Base-by-base conservation (phyloP, 495 filamentous ascomycete species). In the Tuber indicum region DNA sequence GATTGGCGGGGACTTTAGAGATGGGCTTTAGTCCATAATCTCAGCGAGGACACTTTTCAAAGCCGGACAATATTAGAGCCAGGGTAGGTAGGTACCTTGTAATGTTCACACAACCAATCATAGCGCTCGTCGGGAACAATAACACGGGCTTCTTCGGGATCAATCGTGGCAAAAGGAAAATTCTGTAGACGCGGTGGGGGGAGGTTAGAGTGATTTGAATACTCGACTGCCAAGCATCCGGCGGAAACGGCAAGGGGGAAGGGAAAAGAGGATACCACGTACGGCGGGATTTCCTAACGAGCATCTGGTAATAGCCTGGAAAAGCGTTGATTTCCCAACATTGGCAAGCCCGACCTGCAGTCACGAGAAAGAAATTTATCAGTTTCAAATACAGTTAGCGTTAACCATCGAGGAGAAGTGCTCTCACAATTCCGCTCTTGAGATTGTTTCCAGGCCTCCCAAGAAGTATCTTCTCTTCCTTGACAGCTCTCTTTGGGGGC, bases 221-320 rank as follows among this genome's bases (percentile, higher is more conserved):
- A 39, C 77, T 77, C 58, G 14, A 52, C 41, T 23, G 72, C 43
- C 41, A 21, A 39, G 26, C 4, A 21, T 36, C 49, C 23, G 32
- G 23, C 10, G 42, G 44, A n/a, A 39, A 52, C 9, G 75, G 41
- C 14, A 73, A 71, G 73, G 71, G 49, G 49, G 47, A 46, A 73
- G 42, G 74, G 74, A 52, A 79, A 76, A 70, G 66, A 70, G 10
- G 76, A 72, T 52, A 70, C 17, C 32, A 87, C 89, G 83, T 87
- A 93, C 91, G 86, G 96, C 96, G 80, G 96, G 96, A 87, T 99
- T 99, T 87, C 96, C 96, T 81, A 99, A 89, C 78, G 90, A 91
- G 86, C 92, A 98, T 88, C 97, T 98, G 79, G 96, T 99, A 87
- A 99, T 97, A 80, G 96, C 94, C 87, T 99, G 96, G 88, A 99